Conservation (phyloP, 257 asterid species). For the Thymus quinquecostatus region DNA sequence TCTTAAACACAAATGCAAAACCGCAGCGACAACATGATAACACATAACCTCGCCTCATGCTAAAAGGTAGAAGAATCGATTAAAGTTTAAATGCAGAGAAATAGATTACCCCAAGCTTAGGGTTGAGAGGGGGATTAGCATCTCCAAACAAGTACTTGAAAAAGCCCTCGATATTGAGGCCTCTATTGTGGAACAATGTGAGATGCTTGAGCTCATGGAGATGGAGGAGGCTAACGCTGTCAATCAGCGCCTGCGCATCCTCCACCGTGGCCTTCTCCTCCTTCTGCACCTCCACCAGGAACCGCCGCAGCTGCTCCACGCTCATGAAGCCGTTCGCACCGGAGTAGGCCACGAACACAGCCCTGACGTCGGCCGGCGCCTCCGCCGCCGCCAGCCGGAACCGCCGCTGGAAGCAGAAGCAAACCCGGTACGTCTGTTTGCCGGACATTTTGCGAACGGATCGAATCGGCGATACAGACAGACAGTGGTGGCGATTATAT, state of each 20-base stretch:
- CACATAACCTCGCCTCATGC: too few species aligned
- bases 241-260: constrained; percentile 50
- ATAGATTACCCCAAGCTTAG: constrained; percentile 45
- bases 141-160: constrained; percentile 57
- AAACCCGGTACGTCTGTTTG: constrained; percentile 48
- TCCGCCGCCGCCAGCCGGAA: constrained; percentile 52
- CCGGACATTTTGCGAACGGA: constrained; percentile 13
- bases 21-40: too few species aligned
- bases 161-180: constrained; percentile 46
- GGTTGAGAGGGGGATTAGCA: constrained; percentile 49
- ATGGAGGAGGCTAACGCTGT: constrained; percentile 24
- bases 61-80: neutral
- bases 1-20: too few species aligned
- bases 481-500: too few species aligned
- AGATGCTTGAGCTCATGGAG: constrained; percentile 41
- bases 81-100: too few species aligned
- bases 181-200: constrained; percentile 46
- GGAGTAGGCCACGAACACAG: constrained; percentile 40
- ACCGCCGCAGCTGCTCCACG: constrained; percentile 49
- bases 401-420: constrained; percentile 57
- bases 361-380: constrained; percentile 52
- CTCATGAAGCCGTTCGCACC: constrained; percentile 49
- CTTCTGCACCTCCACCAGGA: constrained; percentile 55
- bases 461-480: too few species aligned
- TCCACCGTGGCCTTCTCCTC: constrained; percentile 49